A percentile compares a stretch with the other conserved stretches of the same genome.
Evolutionary conservation across 345 rosid species (phyloP).

Genomic region (thale cress (Arabidopsis thaliana)): TAIR10.1 NC_003071.7:10274001-10274500

Average conservation of each 20-base stretch:
- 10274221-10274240: neutral
- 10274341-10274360: conserved; percentile 94
- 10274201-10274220: neutral
- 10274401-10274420: conserved; percentile 88
- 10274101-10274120: too few relatives aligned
- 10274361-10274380: conserved; percentile 84
- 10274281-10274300: conserved; percentile 3
- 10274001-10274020: too few relatives aligned
- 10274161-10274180: neutral
- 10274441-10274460: conserved; percentile 87
- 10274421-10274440: conserved; percentile 75
- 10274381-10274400: conserved; percentile 79
- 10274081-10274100: too few relatives aligned
- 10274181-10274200: neutral
- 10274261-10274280: conserved; percentile 13
- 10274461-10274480: conserved; percentile 90
- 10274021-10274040: too few relatives aligned
- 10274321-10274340: conserved; percentile 85
- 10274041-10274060: too few relatives aligned
- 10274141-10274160: neutral
- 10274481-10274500: conserved; percentile 84
- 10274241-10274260: too few relatives aligned
- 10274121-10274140: too few relatives aligned
- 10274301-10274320: conserved; percentile 64
- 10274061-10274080: too few relatives aligned